Evolutionary conservation across 2,329 filamentous ascomycete genomes (phyloP), one percentile per base, ranked within the genome.

Genomic region (Stagonosporopsis cucurbitacearum): DNA sequence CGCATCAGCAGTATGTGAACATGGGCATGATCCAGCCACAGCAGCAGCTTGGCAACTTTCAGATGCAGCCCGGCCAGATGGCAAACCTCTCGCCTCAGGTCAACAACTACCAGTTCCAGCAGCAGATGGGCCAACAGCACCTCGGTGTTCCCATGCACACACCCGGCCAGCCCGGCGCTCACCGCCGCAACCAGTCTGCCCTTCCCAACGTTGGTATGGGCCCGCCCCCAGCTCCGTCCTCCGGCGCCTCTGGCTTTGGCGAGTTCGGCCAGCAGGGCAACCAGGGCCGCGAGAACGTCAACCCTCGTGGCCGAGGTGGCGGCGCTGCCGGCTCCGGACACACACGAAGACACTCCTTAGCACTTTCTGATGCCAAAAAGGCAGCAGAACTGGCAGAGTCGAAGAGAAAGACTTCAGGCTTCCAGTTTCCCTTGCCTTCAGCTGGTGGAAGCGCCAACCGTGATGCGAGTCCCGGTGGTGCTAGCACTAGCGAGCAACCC

Each of bases 141-240:
- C 78, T 88, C 72, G 89, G 87, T 63, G 83, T 91, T 32, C 84
- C 86, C 52, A 87, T 94, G 86, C 89, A 88, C 68, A 82, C 89
- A 60, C 89, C 91, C 39, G 88, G 85, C 60, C 92, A 95, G 75
- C 88, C 90, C 62, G 82, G 88, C 67, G 88, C 92, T 77, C 95
- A 99, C 84, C 92, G 95, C 77, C 92, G 95, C 81, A 98, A 98
- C 82, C 94, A 97, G 80, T 98, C 95, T 75, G 94, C 94, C 73
- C 84, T 98, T 65, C 93, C 95, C 46, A 95, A 92, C 70, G 92
- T 97, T 84, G 87, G 88, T 59, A 90, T 96, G 86, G 92, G 91
- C 22, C 90, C 93, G 57, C 92, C 92, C 17, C 94, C 95, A 54
- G 95, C 95, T 59, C 96, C 95, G 17, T 96, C 95, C 22, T 92